These are phyloP conservation scores for Colletotrichum sidae DNA, from an alignment of 2,329 filamentous ascomycete genomes.

Conservation along the genomic window DNA sequence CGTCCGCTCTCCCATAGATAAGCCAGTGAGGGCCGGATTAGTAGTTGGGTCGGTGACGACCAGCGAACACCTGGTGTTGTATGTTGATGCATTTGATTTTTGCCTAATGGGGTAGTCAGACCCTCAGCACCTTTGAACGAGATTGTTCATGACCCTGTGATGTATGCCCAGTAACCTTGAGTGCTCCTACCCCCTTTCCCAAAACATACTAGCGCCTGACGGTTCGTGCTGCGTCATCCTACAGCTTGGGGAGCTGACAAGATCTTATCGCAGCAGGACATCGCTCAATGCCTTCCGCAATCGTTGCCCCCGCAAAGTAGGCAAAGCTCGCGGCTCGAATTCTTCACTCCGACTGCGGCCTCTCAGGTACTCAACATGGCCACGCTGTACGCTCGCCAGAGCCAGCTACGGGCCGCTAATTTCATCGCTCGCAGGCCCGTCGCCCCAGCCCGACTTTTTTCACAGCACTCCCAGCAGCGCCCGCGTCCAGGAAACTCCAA, in stretches of 20 bases:
- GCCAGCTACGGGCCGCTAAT: slow-evolving; percentile 48
- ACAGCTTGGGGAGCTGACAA: slow-evolving; percentile 27
- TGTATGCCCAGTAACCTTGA: no score
- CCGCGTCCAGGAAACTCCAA: slow-evolving; percentile 62
- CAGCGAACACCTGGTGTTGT: no score
- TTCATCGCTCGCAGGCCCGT: slow-evolving; percentile 45
- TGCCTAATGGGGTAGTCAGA: no score
- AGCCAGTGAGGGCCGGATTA: no score
- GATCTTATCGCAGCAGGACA: slow-evolving; percentile 28
- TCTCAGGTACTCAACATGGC: slow-evolving; percentile 42
- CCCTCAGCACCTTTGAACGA: no score
- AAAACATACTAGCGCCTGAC: slow-evolving; percentile 30
- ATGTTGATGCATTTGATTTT: no score
- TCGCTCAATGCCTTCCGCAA: neutral
- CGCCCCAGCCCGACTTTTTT: slow-evolving; percentile 47
- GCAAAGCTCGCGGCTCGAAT: slow-evolving; percentile 22
- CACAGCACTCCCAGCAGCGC: slow-evolving; percentile 57
- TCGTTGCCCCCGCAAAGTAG: slow-evolving; percentile 21
- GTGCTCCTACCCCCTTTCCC: neutral
- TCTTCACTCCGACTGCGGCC: slow-evolving; percentile 17
- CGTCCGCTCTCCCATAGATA: no score
- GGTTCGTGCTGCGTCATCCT: slow-evolving; percentile 36
- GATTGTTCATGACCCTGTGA: no score
- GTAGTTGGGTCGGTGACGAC: no score
- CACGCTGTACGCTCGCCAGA: slow-evolving; percentile 49